Evolutionary conservation across 345 rosid genomes (phyloP), one percentile per base, ranked within the genome.

Genomic region (Gossypium sturtianum): DNA sequence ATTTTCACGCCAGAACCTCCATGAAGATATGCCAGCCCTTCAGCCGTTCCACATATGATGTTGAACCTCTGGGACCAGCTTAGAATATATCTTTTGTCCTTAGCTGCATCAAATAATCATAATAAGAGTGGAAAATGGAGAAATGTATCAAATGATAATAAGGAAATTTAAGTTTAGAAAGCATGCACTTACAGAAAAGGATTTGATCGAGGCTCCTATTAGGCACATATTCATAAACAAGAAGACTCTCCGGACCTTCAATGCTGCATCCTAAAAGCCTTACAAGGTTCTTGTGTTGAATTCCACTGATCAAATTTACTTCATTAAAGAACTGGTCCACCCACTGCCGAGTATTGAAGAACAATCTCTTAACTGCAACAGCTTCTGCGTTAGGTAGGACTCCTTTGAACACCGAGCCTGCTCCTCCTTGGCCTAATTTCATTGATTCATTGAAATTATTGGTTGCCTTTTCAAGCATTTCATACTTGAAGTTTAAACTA

Each of bases 231-330:
- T 87, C 88, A 10, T 87, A 87, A 51, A 87, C 88, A 71, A 87
- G 80, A 49, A 87, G 88, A 56, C 88, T 85, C 72, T 87, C 90
- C 1, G 90, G 90, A 17, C 90, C 90, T 78, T 85, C 90, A 41
- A 85, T 87, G 87, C 90, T 87, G 51, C 87, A 85, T 10, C 90
- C 90, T 4, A 87, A 43, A 56, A 87, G 83, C 86, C 78, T 77
- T 6, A 87, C 90, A 11, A 87, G 83, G 75, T 87, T 87, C 80
- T 82, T 85, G 81, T 87, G 90, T 41, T 85, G 80, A 58, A 87
- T 81, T 59, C 82, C 78, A 51, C 85, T 87, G 77, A 87, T 85
- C 13, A 85, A 74, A 66, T 85, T 87, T 13, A 87, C 88, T 72
- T 87, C 88, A 63, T 87, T 87, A 75, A 82, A 87, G 72, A 85